phyloP scores from a whole-genome alignment of 2,329 filamentous ascomycete species.

The Fusarium chlamydosporum region DNA sequence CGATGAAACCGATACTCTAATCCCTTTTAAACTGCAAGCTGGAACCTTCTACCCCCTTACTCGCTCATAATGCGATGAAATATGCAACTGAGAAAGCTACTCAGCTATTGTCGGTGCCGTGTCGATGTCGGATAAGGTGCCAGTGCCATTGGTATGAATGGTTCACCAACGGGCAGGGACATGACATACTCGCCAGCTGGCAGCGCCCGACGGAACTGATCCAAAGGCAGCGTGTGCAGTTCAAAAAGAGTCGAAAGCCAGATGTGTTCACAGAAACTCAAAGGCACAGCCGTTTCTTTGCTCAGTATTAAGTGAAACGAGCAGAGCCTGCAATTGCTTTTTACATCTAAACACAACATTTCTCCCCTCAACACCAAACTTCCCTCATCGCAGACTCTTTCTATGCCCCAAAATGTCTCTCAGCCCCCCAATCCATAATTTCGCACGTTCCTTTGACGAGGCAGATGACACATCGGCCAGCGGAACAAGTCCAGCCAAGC shows the following conservation, averaged over 20 bases:
- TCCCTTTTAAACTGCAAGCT: constrained; percentile 8
- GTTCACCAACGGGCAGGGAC: constrained; percentile 31
- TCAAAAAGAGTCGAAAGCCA: constrained; percentile 11
- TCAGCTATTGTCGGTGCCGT: background rate
- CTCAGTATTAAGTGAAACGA: constrained; percentile 44
- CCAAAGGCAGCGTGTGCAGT: background rate
- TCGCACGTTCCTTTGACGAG: constrained; percentile 46
- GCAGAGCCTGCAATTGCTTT: constrained; percentile 14
- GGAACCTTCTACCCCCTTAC: constrained; percentile 8
- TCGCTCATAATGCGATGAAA: background rate
- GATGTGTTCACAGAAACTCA: background rate
- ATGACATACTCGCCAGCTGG: constrained; percentile 29
- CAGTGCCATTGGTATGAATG: constrained; percentile 17
- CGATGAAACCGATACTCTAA: constrained; percentile 9
- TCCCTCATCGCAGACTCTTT: background rate
- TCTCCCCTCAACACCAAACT: constrained; percentile 23
- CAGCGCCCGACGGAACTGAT: constrained; percentile 20
- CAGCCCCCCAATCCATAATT: constrained; percentile 52
- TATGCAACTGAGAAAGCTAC: background rate
- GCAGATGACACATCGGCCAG: constrained; percentile 53
- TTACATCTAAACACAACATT: background rate
- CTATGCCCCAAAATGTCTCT: constrained; percentile 52
- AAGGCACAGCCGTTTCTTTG: constrained; percentile 2
- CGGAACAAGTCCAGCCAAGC: constrained; percentile 69
- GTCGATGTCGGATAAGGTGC: constrained; percentile 10